Evolutionary conservation across 345 rosid genomes (phyloP), one percentile per base, ranked within the genome.

Genomic region (Melaleuca alternifolia): DNA sequence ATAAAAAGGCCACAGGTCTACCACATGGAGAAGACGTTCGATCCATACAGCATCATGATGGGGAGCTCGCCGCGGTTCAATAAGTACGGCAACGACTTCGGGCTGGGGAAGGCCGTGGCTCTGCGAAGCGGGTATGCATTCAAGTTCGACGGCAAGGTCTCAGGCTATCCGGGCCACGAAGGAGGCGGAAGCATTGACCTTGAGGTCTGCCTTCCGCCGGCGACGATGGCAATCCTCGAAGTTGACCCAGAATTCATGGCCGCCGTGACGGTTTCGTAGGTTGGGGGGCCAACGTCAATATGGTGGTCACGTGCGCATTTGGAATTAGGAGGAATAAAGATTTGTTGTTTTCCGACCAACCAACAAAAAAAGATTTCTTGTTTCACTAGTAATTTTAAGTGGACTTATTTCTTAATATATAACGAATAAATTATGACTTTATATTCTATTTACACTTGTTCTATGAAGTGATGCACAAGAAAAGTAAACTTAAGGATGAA

Each of bases 61-160:
- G 98, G 98, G 86, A 94, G 99, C 87, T 96, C 98, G 0, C 98
- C 98, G 7, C 90, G 97, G 88, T 96, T 96, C 87, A 71, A 96
- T 86, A 95, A 88, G 91, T 96, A 95, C 6, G 98, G 98, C 28
- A 88, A 85, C 75, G 95, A 95, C 54, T 96, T 96, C 82, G 99
- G 98, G 61, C 62, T 95, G 91, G 98, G 98, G 33, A 95, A 96
- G 89, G 96, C 94, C 21, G 20, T 93, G 89, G 91, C 95, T 16
- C 92, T 94, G 84, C 89, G 97, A 41, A 93, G 99, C 52, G 98
- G 98, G 3, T 93, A 93, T 50, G 94, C 93, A 1, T 85, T 93
- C 83, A 95, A 95, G 92, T 95, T 94, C 84, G 95, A 94, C 61
- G 97, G 97, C 52, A 94, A 93, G 87, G 98, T 94, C 6, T 83